Conservation (phyloP, 2,329 filamentous ascomycete species). For the Ophiostoma tasmaniense region DNA sequence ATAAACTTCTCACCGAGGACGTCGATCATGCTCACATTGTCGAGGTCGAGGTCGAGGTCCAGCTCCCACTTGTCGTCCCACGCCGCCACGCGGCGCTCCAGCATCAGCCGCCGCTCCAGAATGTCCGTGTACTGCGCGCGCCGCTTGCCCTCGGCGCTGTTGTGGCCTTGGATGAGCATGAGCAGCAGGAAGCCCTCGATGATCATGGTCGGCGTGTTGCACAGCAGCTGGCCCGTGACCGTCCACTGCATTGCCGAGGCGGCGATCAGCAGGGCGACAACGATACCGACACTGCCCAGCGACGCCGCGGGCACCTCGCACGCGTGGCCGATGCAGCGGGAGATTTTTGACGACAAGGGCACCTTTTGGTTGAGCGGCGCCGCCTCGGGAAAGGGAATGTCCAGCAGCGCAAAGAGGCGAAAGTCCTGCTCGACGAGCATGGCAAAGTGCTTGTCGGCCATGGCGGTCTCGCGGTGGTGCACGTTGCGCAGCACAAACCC, state of each 20-base stretch:
- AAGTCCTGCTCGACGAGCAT: conserved; percentile 20
- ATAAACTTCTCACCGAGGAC: not conserved
- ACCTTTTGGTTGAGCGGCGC: not conserved
- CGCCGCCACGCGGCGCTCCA: conserved; percentile 21
- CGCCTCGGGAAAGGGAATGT: not conserved
- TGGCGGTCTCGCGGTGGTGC: conserved; percentile 25
- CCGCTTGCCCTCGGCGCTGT: conserved; percentile 23
- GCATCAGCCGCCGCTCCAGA: conserved; percentile 23
- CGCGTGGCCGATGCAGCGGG: conserved; percentile 21
- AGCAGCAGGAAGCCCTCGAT: conserved; percentile 25
- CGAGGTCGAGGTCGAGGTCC: not conserved
- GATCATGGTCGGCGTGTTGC: conserved; percentile 28
- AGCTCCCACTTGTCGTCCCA: conserved; percentile 18
- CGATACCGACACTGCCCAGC: conserved; percentile 11
- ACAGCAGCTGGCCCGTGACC: conserved; percentile 27
- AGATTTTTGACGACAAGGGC: conserved; percentile 21
- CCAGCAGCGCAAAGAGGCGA: conserved; percentile 17
- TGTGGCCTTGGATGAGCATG: conserved; percentile 24
- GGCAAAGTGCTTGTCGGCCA: conserved; percentile 24
- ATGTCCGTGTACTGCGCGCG: conserved; percentile 24
- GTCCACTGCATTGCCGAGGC: conserved; percentile 26
- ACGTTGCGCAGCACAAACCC: conserved; percentile 39
- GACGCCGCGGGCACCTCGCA: conserved; percentile 20
- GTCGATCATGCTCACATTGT: not conserved
- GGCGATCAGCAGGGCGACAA: conserved; percentile 14